phyloP scores from a whole-genome alignment of 805 yeast genomes.

The Myxozyma monticola region DNA sequence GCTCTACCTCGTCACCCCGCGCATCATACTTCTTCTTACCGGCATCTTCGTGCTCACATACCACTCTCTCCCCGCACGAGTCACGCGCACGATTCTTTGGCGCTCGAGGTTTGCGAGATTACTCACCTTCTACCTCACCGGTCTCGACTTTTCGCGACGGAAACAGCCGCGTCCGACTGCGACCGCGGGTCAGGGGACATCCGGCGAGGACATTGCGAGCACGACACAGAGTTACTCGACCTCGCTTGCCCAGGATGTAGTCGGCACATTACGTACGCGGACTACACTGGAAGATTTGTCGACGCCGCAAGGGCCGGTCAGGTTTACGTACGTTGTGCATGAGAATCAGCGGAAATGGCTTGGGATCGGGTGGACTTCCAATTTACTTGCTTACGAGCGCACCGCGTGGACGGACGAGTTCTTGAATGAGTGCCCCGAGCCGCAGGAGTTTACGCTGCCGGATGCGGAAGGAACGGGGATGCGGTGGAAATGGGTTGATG shows the following conservation, averaged over 20 bases:
- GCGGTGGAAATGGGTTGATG: conserved; percentile 94
- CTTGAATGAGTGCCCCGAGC: conserved; percentile 76
- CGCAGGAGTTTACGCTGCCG: conserved; percentile 79
- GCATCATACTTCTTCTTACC: conserved; percentile 56
- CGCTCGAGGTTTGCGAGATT: conserved; percentile 69
- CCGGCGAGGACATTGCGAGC: background rate
- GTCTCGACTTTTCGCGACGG: conserved; percentile 61
- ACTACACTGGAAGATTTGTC: background rate
- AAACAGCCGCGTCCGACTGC: conserved; percentile 1
- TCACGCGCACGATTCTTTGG: conserved; percentile 84
- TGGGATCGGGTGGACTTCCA: conserved; percentile 97
- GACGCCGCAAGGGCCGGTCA: conserved; percentile 47
- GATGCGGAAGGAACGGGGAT: conserved; percentile 66
- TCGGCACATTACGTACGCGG: background rate
- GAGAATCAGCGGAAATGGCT: conserved; percentile 97
- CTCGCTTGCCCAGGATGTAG: conserved; percentile 11
- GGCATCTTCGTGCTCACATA: conserved; percentile 71
- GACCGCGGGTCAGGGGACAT: background rate
- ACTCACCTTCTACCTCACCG: conserved; percentile 78
- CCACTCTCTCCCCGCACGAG: conserved; percentile 82
- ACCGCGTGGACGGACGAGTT: conserved; percentile 98
- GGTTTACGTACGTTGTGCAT: conserved; percentile 87
- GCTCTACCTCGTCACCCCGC: conserved; percentile 68
- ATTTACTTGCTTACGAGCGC: conserved; percentile 86
- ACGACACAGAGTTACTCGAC: conserved; percentile 18